Percentiles rank a stretch among this genome's conserved stretches.
Evolutionary conservation across 805 yeast genomes (phyloP).

Genomic region (Wickerhamomyces hampshirensis): DNA sequence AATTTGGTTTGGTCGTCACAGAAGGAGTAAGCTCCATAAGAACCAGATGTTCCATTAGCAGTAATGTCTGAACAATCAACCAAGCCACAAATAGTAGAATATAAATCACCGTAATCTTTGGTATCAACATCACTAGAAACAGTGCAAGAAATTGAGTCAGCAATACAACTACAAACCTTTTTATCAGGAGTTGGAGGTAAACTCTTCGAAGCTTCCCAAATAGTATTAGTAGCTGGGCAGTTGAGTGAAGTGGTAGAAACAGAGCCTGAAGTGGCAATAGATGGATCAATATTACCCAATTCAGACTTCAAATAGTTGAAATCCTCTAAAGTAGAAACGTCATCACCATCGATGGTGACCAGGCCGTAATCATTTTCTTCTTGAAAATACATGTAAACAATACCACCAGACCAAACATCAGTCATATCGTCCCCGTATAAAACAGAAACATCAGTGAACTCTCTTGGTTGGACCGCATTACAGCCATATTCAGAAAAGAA

Average conservation of each 20-base stretch:
- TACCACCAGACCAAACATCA: constrained; percentile 91
- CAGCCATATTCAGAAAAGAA: constrained; percentile 92
- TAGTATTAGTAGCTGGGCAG: constrained; percentile 47
- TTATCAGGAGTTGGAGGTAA: constrained; percentile 79
- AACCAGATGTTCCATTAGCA: constrained; percentile 58
- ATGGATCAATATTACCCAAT: constrained; percentile 49
- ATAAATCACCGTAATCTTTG: constrained; percentile 58
- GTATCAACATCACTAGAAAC: constrained; percentile 45
- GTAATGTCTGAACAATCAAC: constrained; percentile 58
- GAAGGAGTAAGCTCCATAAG: constrained; percentile 69
- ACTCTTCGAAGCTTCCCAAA: constrained; percentile 64
- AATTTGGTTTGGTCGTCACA: constrained; percentile 70
- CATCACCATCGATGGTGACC: constrained; percentile 47
- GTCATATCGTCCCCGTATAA: constrained; percentile 70
- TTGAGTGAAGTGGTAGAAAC: constrained; percentile 31
- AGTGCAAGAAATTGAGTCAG: constrained; percentile 51
- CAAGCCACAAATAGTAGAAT: constrained; percentile 49
- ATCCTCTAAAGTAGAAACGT: constrained; percentile 58
- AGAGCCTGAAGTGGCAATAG: constrained; percentile 34
- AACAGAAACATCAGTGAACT: constrained; percentile 69
- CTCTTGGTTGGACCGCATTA: constrained; percentile 67
- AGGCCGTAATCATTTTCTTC: constrained; percentile 81
- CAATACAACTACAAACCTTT: constrained; percentile 60
- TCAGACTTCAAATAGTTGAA: constrained; percentile 52
- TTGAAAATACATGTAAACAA: constrained; percentile 86